These are phyloP conservation scores for Trichophyton equinum DNA, from an alignment of 2,329 filamentous ascomycete species.

Conservation along the genomic window DNA sequence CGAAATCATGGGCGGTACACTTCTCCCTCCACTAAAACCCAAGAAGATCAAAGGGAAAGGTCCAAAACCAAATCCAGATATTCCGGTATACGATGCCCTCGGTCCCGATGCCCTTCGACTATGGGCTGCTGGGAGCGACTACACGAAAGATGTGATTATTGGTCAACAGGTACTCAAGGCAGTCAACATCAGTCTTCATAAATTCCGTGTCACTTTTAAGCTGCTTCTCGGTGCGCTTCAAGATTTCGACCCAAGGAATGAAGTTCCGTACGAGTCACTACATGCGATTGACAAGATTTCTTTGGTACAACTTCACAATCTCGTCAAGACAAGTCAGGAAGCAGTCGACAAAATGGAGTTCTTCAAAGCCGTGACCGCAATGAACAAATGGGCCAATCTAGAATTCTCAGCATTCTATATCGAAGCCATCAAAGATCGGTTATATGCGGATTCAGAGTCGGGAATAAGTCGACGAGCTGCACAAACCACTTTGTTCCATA, in stretches of 20 bases:
- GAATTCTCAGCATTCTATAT: slow-evolving; percentile 91
- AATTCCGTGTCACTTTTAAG: slow-evolving; percentile 80
- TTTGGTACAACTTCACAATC: slow-evolving; percentile 56
- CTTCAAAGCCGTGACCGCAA: slow-evolving; percentile 56
- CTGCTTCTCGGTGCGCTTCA: slow-evolving; percentile 72
- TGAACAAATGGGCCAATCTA: slow-evolving; percentile 70
- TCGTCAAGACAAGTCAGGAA: slow-evolving; percentile 51
- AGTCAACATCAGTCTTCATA: slow-evolving; percentile 64
- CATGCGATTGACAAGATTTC: slow-evolving; percentile 61
- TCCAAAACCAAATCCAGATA: slow-evolving; percentile 27
- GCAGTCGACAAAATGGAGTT: slow-evolving; percentile 67
- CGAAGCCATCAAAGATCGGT: slow-evolving; percentile 77
- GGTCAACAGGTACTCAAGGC: slow-evolving; percentile 64
- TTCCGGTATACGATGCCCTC: slow-evolving; percentile 51
- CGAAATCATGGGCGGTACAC: slow-evolving; percentile 72
- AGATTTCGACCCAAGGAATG: slow-evolving; percentile 35
- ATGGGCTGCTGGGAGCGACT: slow-evolving; percentile 87
- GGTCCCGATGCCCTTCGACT: slow-evolving; percentile 78
- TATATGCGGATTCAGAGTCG: slow-evolving; percentile 68
- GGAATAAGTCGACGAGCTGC: slow-evolving; percentile 47
- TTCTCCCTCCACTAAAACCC: slow-evolving; percentile 56
- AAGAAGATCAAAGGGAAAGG: slow-evolving; percentile 47
- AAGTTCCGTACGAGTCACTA: slow-evolving; percentile 35
- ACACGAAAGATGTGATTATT: slow-evolving; percentile 74
- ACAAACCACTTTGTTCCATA: slow-evolving; percentile 45